Evolutionary conservation across 2,329 filamentous ascomycete genomes (phyloP), one percentile per base, ranked within the genome.

Genomic region (Alternaria postmessia): DNA sequence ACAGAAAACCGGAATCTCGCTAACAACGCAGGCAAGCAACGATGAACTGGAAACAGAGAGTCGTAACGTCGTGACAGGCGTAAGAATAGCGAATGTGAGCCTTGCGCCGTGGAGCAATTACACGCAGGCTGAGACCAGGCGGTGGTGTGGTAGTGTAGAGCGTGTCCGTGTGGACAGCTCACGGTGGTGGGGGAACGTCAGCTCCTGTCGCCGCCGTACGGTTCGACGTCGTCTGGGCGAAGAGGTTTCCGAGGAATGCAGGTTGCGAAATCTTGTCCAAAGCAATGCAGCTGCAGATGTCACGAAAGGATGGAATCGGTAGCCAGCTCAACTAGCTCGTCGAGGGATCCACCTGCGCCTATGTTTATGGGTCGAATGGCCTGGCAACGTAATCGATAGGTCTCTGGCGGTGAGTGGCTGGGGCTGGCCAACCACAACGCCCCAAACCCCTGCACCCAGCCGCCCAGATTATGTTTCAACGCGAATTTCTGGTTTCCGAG

Each of bases 111-210:
- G 67, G 68, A 58, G 59, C 42, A 62, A 64, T 66, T 58, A 63
- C 22, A 41, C 38, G 46, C 63, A 67, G 71, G 65, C 67, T 56
- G 64, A 54, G 54, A n/a, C 34, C 55, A 62, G 55, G 66, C 54
- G 48, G 66, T 56, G 48, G 66, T 54, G 58, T 60, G 54, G 58
- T 28, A 51, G 57, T 49, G 64, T 61, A 61, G 72, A 75, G 71
- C 75, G 70, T 70, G 73, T 66, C 74, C 72, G 62, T 70, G 71
- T 57, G 73, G 73, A 75, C 70, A 73, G 70, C 71, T 72, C 68
- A 60, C 48, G 47, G 54, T 48, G 58, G 61, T 66, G 52, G 67
- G 52, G 61, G 66, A 59, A 63, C 60, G 64, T 66, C 72, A 70
- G 67, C 47, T 69, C 65, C 65, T 62, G 65, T 65, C 64, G 64